Evolutionary conservation across 129 eudicot genomes (phyloP).

Genomic region (Chrysanthemum lavandulifolium): DNA sequence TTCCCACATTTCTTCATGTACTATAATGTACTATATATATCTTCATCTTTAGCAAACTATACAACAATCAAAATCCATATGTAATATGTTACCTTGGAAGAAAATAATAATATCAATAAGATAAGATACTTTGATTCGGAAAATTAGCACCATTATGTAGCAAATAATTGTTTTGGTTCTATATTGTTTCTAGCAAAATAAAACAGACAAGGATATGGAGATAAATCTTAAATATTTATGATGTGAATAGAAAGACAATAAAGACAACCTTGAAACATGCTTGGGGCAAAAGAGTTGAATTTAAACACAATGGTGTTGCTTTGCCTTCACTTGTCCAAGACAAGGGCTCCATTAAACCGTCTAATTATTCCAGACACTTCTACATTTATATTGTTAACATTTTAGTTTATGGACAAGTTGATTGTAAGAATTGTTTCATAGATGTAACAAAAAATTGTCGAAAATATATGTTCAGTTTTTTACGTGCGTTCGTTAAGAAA

Average conservation of each 20-base stretch:
- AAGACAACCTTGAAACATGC: conserved; percentile 30
- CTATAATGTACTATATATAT: no score
- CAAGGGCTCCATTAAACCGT: conserved; percentile 35
- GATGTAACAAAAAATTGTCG: no score
- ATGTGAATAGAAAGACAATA: conserved; percentile 26
- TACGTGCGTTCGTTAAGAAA: no score
- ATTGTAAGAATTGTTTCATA: no score
- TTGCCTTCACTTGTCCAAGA: conserved; percentile 34
- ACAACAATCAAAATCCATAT: no score
- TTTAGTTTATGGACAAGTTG: not conserved
- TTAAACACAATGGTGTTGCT: conserved; percentile 24
- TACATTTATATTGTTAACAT: no score
- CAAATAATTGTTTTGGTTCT: conserved; percentile 13
- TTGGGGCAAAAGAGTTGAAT: conserved; percentile 31
- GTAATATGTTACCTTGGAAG: no score
- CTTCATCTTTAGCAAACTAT: no score
- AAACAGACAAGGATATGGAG: conserved; percentile 7
- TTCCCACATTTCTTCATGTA: no score
- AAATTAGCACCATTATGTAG: conserved; percentile 9
- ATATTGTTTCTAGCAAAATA: not conserved
- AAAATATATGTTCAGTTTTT: no score
- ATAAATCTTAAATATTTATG: conserved; percentile 9
- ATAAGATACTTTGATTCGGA: not conserved
- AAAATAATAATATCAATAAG: not conserved
- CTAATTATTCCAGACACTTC: not conserved